Percentiles rank a stretch among this genome's conserved stretches.
Conservation (phyloP, 306 rosid species). For the Lathyrus oleraceus region DNA sequence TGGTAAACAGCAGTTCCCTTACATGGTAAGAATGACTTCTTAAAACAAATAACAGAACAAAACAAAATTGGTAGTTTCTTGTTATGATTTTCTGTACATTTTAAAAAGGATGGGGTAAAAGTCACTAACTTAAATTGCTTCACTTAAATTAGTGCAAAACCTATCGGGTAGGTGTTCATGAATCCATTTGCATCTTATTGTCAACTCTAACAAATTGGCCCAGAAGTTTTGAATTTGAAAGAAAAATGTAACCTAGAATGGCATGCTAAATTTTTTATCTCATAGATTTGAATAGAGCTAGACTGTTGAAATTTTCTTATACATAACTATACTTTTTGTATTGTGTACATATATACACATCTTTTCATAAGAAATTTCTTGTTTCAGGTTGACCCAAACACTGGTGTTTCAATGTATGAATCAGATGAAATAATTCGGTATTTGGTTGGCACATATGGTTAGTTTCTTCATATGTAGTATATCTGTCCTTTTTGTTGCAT, state of each 20-base stretch:
- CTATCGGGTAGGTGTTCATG: constrained; percentile 19
- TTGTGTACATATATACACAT: not conserved
- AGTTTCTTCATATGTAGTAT: constrained; percentile 28
- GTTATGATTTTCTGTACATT: not conserved
- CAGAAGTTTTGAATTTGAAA: too few relatives aligned
- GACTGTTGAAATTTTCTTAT: not conserved
- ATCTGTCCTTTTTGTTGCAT: constrained; percentile 12
- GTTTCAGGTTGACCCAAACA: constrained; percentile 91
- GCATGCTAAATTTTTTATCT: too few relatives aligned
- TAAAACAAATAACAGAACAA: constrained; percentile 13
- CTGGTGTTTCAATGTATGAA: constrained; percentile 91
- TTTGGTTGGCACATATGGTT: constrained; percentile 82
- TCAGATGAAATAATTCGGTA: constrained; percentile 92
- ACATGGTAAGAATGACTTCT: constrained; percentile 67
- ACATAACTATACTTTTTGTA: not conserved
- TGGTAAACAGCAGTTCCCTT: constrained; percentile 92
- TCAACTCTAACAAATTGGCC: too few relatives aligned
- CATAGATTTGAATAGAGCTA: not conserved
- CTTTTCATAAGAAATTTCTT: constrained; percentile 20
- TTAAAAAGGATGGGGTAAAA: constrained; percentile 5
- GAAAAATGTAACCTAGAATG: too few relatives aligned
- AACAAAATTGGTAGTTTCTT: constrained; percentile 13
- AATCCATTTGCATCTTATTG: not conserved
- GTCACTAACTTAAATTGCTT: constrained; percentile 1
- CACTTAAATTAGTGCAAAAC: constrained; percentile 15